A percentile compares a stretch with the other conserved stretches of the same genome.
These are phyloP conservation scores for Aspergillus ostianus DNA, from an alignment of 495 filamentous ascomycete genomes.

Conservation along the genomic window DNA sequence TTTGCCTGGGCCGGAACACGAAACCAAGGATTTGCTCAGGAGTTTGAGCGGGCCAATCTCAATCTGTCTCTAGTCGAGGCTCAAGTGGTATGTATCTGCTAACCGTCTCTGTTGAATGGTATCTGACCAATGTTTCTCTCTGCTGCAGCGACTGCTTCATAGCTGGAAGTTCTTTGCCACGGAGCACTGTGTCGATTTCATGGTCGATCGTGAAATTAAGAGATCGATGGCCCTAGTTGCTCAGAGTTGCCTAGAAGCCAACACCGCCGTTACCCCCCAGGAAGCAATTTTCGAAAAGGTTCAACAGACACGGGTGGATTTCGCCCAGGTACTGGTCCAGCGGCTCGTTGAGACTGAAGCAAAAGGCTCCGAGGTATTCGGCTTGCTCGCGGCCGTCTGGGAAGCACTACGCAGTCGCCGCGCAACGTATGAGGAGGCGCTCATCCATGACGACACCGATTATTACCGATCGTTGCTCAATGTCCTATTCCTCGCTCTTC, in stretches of 20 bases:
- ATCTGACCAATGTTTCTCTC: slow-evolving; percentile 6
- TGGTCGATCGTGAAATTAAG: slow-evolving; percentile 60
- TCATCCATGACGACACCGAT: slow-evolving; percentile 57
- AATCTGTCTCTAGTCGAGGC: slow-evolving; percentile 90
- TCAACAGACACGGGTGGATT: slow-evolving; percentile 66
- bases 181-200: slow-evolving; percentile 73
- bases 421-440: slow-evolving; percentile 61
- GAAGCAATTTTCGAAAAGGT: slow-evolving; percentile 72
- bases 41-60: slow-evolving; percentile 81
- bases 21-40: slow-evolving; percentile 69
- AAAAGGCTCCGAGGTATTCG: slow-evolving; percentile 57
- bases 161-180: slow-evolving; percentile 88
- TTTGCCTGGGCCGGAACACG: slow-evolving; percentile 68
- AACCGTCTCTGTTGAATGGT: neutral
- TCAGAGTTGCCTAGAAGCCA: slow-evolving; percentile 69
- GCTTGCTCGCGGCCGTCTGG: slow-evolving; percentile 65
- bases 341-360: slow-evolving; percentile 64
- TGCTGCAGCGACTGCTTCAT: slow-evolving; percentile 65
- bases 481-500: slow-evolving; percentile 78
- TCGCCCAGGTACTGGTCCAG: slow-evolving; percentile 75
- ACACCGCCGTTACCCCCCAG: slow-evolving; percentile 61
- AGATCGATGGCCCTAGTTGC: slow-evolving; percentile 64
- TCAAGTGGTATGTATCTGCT: slow-evolving; percentile 66
- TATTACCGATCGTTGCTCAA: slow-evolving; percentile 83
- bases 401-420: slow-evolving; percentile 62